Evolutionary conservation across 179 eudicot genomes (phyloP).

Genomic region (Spinacia oleracea): DNA sequence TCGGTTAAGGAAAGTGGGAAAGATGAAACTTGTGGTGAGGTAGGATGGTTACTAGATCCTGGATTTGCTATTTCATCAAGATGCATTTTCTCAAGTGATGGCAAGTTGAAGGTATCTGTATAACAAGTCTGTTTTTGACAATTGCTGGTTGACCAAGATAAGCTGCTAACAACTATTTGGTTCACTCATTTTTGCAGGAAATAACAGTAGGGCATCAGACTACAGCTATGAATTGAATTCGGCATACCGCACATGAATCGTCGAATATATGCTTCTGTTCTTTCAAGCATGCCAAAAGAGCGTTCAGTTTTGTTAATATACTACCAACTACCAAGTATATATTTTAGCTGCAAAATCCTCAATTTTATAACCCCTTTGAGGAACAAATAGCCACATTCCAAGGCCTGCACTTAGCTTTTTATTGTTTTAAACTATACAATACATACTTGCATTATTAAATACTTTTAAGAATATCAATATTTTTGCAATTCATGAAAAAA

Average conservation of each 20-base stretch:
- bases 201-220: constrained; percentile 54
- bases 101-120: constrained; percentile 52
- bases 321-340: no score
- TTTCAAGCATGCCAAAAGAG: constrained; percentile 1
- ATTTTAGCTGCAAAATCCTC: background rate
- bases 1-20: constrained; percentile 48
- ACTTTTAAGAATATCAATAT: no score
- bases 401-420: constrained; percentile 1
- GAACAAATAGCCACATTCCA: background rate
- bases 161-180: constrained; percentile 12
- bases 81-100: constrained; percentile 63
- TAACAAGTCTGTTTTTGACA: background rate
- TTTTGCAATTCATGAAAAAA: no score
- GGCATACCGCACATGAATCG: background rate
- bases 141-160: background rate
- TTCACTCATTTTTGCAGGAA: constrained; percentile 54
- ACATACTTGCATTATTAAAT: background rate
- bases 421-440: background rate
- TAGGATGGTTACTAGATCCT: constrained; percentile 73
- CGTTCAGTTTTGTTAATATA: background rate
- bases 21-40: constrained; percentile 66
- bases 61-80: constrained; percentile 76
- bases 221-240: constrained; percentile 30
- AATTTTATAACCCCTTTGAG: background rate
- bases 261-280: background rate